A percentile compares a stretch with the other conserved stretches of the same genome.
phyloP scores from a whole-genome alignment of 371 early-diverging fungal species.

The Mucor velutinosus region DNA sequence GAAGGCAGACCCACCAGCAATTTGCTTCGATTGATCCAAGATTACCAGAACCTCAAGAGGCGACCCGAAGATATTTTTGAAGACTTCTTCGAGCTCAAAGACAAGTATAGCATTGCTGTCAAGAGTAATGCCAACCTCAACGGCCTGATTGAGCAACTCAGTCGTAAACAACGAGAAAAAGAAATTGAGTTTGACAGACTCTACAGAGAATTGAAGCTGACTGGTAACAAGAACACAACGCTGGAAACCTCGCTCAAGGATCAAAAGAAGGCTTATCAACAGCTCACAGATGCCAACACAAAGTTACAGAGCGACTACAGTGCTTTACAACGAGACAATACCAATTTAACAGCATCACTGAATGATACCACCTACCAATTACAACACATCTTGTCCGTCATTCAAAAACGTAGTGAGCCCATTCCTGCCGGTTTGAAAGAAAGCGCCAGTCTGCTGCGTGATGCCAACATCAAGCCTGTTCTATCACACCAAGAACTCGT shows the following conservation, averaged over 20 bases:
- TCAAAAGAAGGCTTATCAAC: background rate
- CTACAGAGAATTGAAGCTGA: background rate
- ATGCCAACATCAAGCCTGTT: background rate
- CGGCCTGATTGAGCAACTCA: background rate
- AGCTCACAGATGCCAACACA: background rate
- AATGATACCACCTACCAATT: conserved; percentile 26
- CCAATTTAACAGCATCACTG: conserved; percentile 2
- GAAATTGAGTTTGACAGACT: background rate
- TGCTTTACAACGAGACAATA: conserved; percentile 1
- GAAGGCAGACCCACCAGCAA: background rate
- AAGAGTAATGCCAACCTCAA: background rate
- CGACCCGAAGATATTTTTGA: conserved; percentile 17
- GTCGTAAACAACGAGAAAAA: conserved; percentile 5
- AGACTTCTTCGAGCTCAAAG: conserved; percentile 10
- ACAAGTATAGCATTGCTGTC: background rate
- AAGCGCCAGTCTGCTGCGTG: background rate
- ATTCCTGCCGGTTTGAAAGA: conserved; percentile 1
- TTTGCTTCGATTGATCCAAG: conserved; percentile 5
- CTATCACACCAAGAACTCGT: conserved; percentile 12
- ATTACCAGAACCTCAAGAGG: conserved; percentile 9
- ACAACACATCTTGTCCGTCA: conserved; percentile 12
- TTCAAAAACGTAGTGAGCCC: conserved; percentile 15
- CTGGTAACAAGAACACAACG: background rate
- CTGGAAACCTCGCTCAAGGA: background rate
- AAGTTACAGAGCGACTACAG: background rate